A percentile compares a stretch with the other conserved stretches of the same genome.
These are phyloP conservation scores for Phialophora chinensis DNA, from an alignment of 2,329 filamentous ascomycete genomes.

Conservation along the genomic window DNA sequence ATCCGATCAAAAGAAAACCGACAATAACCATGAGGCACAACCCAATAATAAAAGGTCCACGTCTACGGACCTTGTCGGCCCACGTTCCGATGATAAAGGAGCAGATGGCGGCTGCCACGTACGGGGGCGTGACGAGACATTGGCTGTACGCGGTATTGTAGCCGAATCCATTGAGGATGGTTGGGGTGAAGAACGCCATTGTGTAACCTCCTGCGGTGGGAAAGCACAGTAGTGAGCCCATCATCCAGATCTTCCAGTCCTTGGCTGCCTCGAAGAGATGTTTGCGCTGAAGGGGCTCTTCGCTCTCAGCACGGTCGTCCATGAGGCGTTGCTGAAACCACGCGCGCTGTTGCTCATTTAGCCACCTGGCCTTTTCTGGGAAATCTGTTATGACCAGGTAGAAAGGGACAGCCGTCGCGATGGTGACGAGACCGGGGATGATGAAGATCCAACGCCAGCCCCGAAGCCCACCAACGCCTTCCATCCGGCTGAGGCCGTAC, in stretches of 20 bases:
- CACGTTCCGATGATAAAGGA: conserved; percentile 39
- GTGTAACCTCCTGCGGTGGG: conserved; percentile 46
- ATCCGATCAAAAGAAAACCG: conserved; percentile 33
- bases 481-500: conserved; percentile 27
- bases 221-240: conserved; percentile 55
- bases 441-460: conserved; percentile 58
- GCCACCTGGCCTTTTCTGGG: conserved; percentile 59
- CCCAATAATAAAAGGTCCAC: conserved; percentile 40
- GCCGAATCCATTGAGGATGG: conserved; percentile 38
- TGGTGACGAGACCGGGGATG: conserved; percentile 51
- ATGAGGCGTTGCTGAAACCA: conserved; percentile 50
- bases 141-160: conserved; percentile 38
- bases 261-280: conserved; percentile 58
- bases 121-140: conserved; percentile 41
- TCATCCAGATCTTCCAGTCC: conserved; percentile 57
- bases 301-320: conserved; percentile 62
- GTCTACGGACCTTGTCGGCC: conserved; percentile 41
- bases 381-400: conserved; percentile 22
- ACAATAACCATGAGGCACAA: conserved; percentile 38
- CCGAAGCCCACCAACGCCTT: conserved; percentile 34
- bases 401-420: conserved; percentile 39
- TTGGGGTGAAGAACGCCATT: conserved; percentile 29
- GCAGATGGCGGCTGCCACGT: conserved; percentile 36
- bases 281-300: conserved; percentile 53
- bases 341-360: conserved; percentile 64